phyloP scores from a whole-genome alignment of 371 early-diverging fungal genomes.

The Mortierella sp. region DNA sequence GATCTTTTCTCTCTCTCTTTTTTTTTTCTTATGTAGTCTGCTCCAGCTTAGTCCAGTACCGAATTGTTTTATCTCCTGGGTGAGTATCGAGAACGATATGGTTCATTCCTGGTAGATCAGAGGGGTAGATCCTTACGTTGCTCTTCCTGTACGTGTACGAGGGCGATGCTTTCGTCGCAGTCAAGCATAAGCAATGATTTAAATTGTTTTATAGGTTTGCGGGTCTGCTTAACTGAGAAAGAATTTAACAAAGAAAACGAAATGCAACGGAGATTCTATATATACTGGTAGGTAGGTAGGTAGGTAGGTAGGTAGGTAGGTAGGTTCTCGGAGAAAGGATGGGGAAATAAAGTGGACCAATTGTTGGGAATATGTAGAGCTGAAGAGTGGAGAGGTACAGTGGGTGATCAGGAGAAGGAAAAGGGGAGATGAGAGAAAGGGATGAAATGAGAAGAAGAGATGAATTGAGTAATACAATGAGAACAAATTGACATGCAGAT shows the following conservation, averaged over 20 bases:
- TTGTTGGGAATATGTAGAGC: not conserved
- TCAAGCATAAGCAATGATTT: constrained; percentile 43
- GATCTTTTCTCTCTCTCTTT: not conserved
- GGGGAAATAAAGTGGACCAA: not conserved
- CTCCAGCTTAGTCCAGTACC: not conserved
- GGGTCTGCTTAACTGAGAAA: constrained; percentile 4
- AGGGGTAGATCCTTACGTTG: constrained; percentile 15
- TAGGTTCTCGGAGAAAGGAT: too few relatives aligned
- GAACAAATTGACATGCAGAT: not conserved
- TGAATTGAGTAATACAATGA: not conserved
- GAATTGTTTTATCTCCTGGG: not conserved
- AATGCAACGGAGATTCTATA: not conserved
- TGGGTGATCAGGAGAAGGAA: not conserved
- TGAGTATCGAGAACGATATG: not conserved
- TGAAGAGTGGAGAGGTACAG: not conserved
- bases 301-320: not conserved
- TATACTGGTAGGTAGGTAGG: not conserved
- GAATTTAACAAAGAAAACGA: not conserved
- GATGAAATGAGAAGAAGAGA: not conserved
- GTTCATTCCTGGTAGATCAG: not conserved
- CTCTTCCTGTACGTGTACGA: constrained; percentile 49
- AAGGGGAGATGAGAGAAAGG: not conserved
- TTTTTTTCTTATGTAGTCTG: not conserved
- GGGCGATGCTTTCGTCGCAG: constrained; percentile 55
- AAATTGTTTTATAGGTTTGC: not conserved